These are phyloP conservation scores for Acorus gramineus DNA, from an alignment of 106 monocot genomes.

Conservation along the genomic window DNA sequence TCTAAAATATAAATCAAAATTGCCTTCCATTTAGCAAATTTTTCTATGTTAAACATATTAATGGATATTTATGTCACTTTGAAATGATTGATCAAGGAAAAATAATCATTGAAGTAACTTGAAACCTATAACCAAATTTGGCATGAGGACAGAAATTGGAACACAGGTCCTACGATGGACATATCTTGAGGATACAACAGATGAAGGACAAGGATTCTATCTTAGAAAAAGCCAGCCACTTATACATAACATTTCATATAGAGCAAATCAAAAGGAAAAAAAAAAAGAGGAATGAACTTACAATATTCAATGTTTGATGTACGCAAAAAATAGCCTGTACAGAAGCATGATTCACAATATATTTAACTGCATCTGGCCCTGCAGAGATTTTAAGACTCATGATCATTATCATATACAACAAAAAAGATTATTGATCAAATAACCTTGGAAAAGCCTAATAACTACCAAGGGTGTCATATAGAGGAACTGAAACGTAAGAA, in stretches of 20 bases:
- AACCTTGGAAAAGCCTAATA: background rate
- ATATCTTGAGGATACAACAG: too few relatives aligned
- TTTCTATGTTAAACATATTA: too few relatives aligned
- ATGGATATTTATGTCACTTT: too few relatives aligned
- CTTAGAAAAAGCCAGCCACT: background rate
- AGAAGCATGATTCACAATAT: constrained; percentile 73
- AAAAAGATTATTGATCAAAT: too few relatives aligned
- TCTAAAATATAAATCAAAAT: too few relatives aligned
- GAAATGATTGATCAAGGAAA: too few relatives aligned
- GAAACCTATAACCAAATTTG: too few relatives aligned
- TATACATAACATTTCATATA: background rate
- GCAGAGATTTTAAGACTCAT: constrained; percentile 12
- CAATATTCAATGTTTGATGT: constrained; percentile 67
- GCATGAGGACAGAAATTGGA: too few relatives aligned
- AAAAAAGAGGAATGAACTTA: constrained; percentile 24
- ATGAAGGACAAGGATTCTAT: too few relatives aligned
- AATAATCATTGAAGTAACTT: too few relatives aligned
- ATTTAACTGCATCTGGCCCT: constrained; percentile 97
- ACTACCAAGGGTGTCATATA: constrained; percentile 98
- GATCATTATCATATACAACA: constrained; percentile 4
- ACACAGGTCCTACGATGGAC: too few relatives aligned
- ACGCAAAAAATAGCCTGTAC: constrained; percentile 82
- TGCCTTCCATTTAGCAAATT: too few relatives aligned
- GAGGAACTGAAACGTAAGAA: constrained; percentile 84
- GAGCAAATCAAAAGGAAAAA: background rate